These are phyloP conservation scores for Carnegiea gigantea DNA, from an alignment of 179 eudicot genomes.

Conservation along the genomic window DNA sequence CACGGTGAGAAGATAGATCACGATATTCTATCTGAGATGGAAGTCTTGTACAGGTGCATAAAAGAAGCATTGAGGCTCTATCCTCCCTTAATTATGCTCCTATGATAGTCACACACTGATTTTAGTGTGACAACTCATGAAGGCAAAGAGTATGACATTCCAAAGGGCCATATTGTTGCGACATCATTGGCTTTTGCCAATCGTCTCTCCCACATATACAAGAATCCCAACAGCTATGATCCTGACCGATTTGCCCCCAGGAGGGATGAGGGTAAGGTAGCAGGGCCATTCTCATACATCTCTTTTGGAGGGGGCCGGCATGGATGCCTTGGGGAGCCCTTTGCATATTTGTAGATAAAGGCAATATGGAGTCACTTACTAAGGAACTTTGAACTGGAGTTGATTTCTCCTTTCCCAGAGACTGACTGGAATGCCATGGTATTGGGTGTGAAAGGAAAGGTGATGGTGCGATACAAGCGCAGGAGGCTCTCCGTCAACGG, in stretches of 20 bases:
- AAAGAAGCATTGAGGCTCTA: slow-evolving; percentile 92
- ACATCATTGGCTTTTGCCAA: slow-evolving; percentile 93
- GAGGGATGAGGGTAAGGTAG: slow-evolving; percentile 82
- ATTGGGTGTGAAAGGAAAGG: slow-evolving; percentile 90
- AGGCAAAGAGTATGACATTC: slow-evolving; percentile 79
- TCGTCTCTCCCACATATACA: slow-evolving; percentile 67
- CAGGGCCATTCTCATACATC: slow-evolving; percentile 78
- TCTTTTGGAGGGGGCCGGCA: slow-evolving; percentile 95
- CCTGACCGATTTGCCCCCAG: slow-evolving; percentile 75
- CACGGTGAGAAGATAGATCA: slow-evolving; percentile 73
- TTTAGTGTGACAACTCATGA: slow-evolving; percentile 73
- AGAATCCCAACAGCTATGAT: slow-evolving; percentile 71
- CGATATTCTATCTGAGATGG: slow-evolving; percentile 81
- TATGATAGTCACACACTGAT: slow-evolving; percentile 73
- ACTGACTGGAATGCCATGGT: slow-evolving; percentile 97
- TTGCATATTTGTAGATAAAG: slow-evolving; percentile 88
- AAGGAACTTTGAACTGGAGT: slow-evolving; percentile 82
- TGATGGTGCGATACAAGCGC: slow-evolving; percentile 89
- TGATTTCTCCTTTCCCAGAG: slow-evolving; percentile 89
- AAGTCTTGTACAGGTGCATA: slow-evolving; percentile 66
- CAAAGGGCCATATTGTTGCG: slow-evolving; percentile 93
- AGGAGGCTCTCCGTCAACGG: slow-evolving; percentile 47
- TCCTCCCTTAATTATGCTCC: slow-evolving; percentile 83
- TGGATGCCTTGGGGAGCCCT: slow-evolving; percentile 89
- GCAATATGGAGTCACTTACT: slow-evolving; percentile 91